phyloP scores from a whole-genome alignment of 2,329 filamentous ascomycete genomes.

The Exophiala bonariae region DNA sequence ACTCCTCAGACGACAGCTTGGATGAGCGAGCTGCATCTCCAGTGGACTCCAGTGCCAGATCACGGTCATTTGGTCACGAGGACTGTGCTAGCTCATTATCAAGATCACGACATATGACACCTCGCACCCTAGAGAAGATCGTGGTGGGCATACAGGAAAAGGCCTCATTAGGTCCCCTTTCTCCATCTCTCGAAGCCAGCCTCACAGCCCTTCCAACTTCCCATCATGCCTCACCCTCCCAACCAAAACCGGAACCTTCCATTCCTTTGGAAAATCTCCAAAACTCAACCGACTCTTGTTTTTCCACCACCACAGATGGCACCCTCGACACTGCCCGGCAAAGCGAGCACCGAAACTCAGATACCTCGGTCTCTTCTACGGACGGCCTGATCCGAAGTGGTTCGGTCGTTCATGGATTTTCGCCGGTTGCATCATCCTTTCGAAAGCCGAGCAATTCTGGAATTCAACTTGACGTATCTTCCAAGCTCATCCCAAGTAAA shows the following conservation, averaged over 20 bases:
- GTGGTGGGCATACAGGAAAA: slow-evolving; percentile 88
- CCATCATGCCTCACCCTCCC: slow-evolving; percentile 39
- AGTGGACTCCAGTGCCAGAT: slow-evolving; percentile 39
- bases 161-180: slow-evolving; percentile 63
- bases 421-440: slow-evolving; percentile 68
- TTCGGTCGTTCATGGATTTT: slow-evolving; percentile 84
- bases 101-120: slow-evolving; percentile 84
- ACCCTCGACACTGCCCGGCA: slow-evolving; percentile 48
- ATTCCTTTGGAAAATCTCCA: slow-evolving; percentile 36
- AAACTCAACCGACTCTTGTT: slow-evolving; percentile 58
- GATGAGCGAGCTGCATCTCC: slow-evolving; percentile 53
- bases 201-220: slow-evolving; percentile 41
- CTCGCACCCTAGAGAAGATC: slow-evolving; percentile 89
- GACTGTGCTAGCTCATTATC: slow-evolving; percentile 46
- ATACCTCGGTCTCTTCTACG: slow-evolving; percentile 62
- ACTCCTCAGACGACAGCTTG: slow-evolving; percentile 64
- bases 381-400: slow-evolving; percentile 57
- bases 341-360: slow-evolving; percentile 50
- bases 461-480: slow-evolving; percentile 3
- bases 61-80: slow-evolving; percentile 17
- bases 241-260: slow-evolving; percentile 38
- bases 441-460: slow-evolving; percentile 41
- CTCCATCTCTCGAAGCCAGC: slow-evolving; percentile 44
- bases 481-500: slow-evolving; percentile 14
- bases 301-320: slow-evolving; percentile 59